Evolutionary conservation across 2,329 filamentous ascomycete genomes (phyloP).

Genomic region (Cladosporium phlei): DNA sequence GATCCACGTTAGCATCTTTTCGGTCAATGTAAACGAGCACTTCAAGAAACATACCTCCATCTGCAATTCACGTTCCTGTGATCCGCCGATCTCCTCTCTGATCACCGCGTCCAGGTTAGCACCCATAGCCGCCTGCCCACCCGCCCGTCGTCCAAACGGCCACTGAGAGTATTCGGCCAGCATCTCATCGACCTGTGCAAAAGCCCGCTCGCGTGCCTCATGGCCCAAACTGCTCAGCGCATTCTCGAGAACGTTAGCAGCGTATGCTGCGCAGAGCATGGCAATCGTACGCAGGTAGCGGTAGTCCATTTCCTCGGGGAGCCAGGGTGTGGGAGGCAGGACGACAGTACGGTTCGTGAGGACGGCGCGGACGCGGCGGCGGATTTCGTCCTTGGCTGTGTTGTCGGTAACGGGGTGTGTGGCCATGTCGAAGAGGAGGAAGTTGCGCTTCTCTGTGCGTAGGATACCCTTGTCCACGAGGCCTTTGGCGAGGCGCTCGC

Average conservation of each 20-base stretch:
- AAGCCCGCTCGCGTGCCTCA: constrained; percentile 88
- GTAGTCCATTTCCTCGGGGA: constrained; percentile 92
- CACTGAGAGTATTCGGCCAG: constrained; percentile 95
- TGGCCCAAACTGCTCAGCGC: constrained; percentile 91
- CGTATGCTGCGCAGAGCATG: constrained; percentile 98
- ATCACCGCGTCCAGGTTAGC: constrained; percentile 88
- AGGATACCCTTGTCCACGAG: constrained; percentile 98
- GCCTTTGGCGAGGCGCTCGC: constrained; percentile 93
- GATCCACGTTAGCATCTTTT: constrained; percentile 22
- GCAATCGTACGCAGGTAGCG: constrained; percentile 84
- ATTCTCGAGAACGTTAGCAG: constrained; percentile 96
- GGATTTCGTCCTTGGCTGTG: constrained; percentile 95
- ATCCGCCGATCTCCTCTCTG: constrained; percentile 76
- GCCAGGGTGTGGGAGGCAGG: constrained; percentile 76
- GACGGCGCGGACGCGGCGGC: constrained; percentile 84
- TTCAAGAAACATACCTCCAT: constrained; percentile 63
- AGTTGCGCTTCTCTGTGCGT: constrained; percentile 98
- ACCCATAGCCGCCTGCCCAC: constrained; percentile 76
- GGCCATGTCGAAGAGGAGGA: constrained; percentile 99
- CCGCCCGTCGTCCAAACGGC: constrained; percentile 80
- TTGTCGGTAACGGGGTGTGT: constrained; percentile 96
- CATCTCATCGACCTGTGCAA: constrained; percentile 94
- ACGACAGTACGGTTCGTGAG: constrained; percentile 93
- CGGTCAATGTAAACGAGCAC: neutral
- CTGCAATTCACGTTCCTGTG: constrained; percentile 91